Percentiles rank a stretch among this genome's conserved stretches.
Conservation (phyloP, 768 basidiomycete species). For the Mycena capillaripes region DNA sequence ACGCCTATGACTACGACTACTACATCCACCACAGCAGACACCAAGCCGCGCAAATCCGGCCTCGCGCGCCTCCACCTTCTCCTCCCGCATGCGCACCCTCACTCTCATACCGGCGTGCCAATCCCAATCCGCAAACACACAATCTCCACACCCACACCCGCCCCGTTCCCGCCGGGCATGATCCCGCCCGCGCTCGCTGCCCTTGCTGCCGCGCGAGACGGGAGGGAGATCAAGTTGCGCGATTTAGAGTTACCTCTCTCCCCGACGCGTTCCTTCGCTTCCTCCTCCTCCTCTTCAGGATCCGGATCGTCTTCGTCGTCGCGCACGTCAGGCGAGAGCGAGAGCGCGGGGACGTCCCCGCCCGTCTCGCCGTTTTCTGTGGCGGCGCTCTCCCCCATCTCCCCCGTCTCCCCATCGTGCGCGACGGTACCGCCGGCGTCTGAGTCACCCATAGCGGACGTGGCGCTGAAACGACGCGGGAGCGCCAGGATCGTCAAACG, state of each 20-base stretch:
- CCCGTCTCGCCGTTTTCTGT: background rate
- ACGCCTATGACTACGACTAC: background rate
- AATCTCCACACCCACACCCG: slow-evolving; percentile 29
- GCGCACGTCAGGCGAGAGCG: slow-evolving; percentile 15
- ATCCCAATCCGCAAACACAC: slow-evolving; percentile 30
- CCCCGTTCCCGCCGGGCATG: slow-evolving; percentile 5
- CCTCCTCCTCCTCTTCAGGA: background rate
- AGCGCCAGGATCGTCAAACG: background rate
- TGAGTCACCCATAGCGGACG: too few relatives aligned
- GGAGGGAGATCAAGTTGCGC: background rate
- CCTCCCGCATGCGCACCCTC: background rate
- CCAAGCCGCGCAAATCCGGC: too few relatives aligned
- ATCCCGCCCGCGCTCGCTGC: slow-evolving; percentile 16
- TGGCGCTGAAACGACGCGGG: background rate
- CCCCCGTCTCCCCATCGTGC: background rate
- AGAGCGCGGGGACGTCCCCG: slow-evolving; percentile 21
- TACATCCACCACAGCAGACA: too few relatives aligned
- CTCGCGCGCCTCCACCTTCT: slow-evolving; percentile 29
- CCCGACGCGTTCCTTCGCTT: background rate
- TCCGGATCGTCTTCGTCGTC: slow-evolving; percentile 9
- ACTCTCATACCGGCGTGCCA: slow-evolving; percentile 1
- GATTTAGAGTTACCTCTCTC: background rate
- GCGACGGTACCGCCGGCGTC: too few relatives aligned
- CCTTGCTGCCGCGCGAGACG: background rate
- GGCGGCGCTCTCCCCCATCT: background rate